Conservation (phyloP, 148 eudicot genomes). For the Hydrangea macrophylla region DNA sequence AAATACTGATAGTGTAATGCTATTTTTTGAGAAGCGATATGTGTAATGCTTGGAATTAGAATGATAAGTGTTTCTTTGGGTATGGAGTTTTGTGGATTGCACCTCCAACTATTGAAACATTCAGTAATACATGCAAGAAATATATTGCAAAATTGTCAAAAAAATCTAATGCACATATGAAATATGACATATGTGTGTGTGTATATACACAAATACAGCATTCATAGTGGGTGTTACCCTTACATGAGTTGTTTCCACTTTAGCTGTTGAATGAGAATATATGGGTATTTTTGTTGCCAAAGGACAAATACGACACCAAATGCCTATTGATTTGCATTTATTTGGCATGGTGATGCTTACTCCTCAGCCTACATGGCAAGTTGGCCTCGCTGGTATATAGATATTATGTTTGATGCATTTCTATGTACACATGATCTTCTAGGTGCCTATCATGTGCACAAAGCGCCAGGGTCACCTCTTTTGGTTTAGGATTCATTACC, state of each 20-base stretch:
- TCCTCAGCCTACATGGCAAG: not conserved
- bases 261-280: not conserved
- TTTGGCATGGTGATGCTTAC: not conserved
- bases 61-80: no score
- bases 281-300: not conserved
- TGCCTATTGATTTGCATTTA: not conserved
- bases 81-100: no score
- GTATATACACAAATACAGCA: no score
- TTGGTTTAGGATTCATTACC: not conserved
- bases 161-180: no score
- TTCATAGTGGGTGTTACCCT: not conserved
- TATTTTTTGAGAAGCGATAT: no score
- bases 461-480: not conserved
- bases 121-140: no score
- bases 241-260: not conserved
- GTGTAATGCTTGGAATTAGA: no score
- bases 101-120: no score
- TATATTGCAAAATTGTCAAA: no score
- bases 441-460: not conserved
- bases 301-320: slow-evolving; percentile 4
- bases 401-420: not conserved
- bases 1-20: no score
- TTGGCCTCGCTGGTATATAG: not conserved
- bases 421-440: not conserved
- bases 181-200: no score